Evolutionary conservation across 1,284 basidiomycete genomes (phyloP), one percentile per base, ranked within the genome.

Genomic region (Phaffia rhodozyma): DNA sequence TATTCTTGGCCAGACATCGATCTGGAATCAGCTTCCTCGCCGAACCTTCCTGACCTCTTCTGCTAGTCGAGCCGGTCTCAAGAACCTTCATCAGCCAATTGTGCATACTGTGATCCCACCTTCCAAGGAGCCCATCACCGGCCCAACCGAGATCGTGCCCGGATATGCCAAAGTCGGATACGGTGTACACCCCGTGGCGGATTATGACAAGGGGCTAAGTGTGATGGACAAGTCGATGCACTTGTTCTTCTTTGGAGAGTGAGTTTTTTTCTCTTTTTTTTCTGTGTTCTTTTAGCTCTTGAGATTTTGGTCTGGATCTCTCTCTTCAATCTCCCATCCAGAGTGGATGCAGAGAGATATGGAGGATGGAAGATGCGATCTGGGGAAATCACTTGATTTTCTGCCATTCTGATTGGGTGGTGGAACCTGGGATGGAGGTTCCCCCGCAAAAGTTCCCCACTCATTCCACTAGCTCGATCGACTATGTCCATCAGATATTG

Each of bases 201-300:
- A 79, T 67, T 77, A 77, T 70, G 78, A 79, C 49, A 78, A 79
- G 60, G 92, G 91, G 0, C 91, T 89, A 23, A 86, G 86, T 73
- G 90, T 93, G 47, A 79, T 97, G 60, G 91, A 97, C 80, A 98
- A 98, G 78, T 93, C 94, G 51, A 86, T 89, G 55, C 88, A 94
- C 75, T 74, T 97, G 59, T 97, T 98, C 82, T 97, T 99, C 83
- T 92, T 99, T 76, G 97, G 94, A 66, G 96, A 99, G 93, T 91
- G 72, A 69, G 82, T 75, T 43, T 34, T 30, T 21, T 20, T 58
- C 9, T 52, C 49, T 55, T 23, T 55, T n/a, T 3, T 21, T 23
- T 34, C n/a, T 50, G 53, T 38, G 34, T 34, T 9, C 9, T 34
- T 34, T 9, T 34, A 34, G 32, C 4, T 34, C 32, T 9, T 9